phyloP scores from a whole-genome alignment of 305 asterid species.

The Ajuga reptans region DNA sequence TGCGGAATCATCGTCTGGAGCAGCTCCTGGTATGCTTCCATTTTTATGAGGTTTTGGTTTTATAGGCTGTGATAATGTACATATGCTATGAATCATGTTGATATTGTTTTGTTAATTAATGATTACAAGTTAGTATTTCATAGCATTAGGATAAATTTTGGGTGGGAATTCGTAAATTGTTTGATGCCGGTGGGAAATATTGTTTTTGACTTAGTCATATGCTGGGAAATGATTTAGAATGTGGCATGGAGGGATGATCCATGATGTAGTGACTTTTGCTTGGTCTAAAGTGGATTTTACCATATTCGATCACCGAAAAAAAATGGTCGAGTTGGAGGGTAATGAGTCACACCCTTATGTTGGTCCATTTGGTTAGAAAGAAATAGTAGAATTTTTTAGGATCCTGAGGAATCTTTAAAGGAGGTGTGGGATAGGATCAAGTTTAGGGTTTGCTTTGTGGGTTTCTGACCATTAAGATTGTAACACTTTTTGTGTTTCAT shows the following conservation, averaged over 20 bases:
- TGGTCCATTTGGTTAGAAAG: too few species aligned
- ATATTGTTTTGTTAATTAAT: slow-evolving; percentile 10
- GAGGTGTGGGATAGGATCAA: too few species aligned
- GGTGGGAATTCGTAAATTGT: background rate
- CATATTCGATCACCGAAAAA: too few species aligned
- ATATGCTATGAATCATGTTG: slow-evolving; percentile 1
- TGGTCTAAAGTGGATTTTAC: too few species aligned
- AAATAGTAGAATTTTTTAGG: too few species aligned
- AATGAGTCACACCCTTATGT: too few species aligned
- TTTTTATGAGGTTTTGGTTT: background rate
- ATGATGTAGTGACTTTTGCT: background rate
- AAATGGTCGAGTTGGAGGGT: too few species aligned
- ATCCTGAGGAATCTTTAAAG: too few species aligned
- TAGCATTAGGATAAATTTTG: background rate
- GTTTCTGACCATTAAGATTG: too few species aligned
- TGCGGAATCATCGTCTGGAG: slow-evolving; percentile 68
- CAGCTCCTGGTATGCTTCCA: slow-evolving; percentile 51
- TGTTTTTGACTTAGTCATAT: slow-evolving; percentile 17
- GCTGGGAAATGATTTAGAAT: slow-evolving; percentile 6
- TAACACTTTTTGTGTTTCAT: too few species aligned
- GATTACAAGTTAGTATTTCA: background rate
- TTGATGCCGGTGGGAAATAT: background rate
- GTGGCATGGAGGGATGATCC: slow-evolving; percentile 9
- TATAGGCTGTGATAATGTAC: slow-evolving; percentile 2
- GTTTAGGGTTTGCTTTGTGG: too few species aligned